phyloP scores from a whole-genome alignment of 768 basidiomycete genomes.

The Lyophyllum semitale region DNA sequence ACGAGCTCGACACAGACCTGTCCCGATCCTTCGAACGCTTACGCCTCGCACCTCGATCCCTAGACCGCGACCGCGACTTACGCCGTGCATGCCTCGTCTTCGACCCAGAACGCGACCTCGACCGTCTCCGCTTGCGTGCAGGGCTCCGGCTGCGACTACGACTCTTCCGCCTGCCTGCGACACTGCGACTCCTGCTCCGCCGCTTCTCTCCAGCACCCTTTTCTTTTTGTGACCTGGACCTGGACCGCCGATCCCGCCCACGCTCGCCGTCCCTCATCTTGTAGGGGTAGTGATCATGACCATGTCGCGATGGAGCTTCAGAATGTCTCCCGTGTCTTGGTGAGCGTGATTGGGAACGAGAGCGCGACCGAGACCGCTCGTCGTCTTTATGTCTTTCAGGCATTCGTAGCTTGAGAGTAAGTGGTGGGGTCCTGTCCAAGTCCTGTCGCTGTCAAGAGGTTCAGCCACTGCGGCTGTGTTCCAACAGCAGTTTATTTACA shows the following conservation, averaged over 20 bases:
- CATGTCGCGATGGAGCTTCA: conserved; percentile 5
- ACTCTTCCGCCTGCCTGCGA: conserved; percentile 22
- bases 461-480: not conserved
- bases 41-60: conserved; percentile 10
- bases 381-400: conserved; percentile 3
- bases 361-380: not conserved
- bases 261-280: conserved; percentile 1
- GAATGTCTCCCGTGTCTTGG: not conserved
- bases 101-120: conserved; percentile 36
- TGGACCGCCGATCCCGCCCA: not conserved
- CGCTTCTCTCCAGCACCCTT: not conserved
- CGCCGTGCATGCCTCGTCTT: conserved; percentile 32
- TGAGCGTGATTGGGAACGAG: conserved; percentile 4
- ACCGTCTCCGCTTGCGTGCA: conserved; percentile 29
- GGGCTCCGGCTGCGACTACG: conserved; percentile 33
- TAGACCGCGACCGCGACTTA: conserved; percentile 34
- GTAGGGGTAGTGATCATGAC: not conserved
- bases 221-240: not conserved
- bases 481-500: conserved; percentile 6
- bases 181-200: conserved; percentile 17
- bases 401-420: not conserved
- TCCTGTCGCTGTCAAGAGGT: no score
- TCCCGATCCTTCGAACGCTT: conserved; percentile 15
- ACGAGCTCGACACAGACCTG: conserved; percentile 44
- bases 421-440: no score